Base-by-base conservation (phyloP, 2,329 filamentous ascomycete genomes). In the Fusarium graminum region DNA sequence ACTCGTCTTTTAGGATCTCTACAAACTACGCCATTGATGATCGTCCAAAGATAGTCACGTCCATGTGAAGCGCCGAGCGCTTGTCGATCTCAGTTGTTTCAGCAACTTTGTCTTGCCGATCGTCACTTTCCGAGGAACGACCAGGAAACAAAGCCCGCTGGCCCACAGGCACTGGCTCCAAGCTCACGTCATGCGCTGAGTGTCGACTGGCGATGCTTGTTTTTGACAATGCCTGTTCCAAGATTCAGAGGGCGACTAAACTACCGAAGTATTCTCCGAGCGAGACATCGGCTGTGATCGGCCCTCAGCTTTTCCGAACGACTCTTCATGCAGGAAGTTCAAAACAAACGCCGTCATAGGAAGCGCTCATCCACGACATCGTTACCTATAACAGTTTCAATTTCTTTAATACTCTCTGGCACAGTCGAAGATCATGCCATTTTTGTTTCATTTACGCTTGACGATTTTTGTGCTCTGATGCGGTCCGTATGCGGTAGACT, bases 41-140 rank as follows among this genome's bases (percentile, higher is more conserved):
- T 59, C 53, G 53, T 62, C 52, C 46, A 54, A 51, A 59, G 26
- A 63, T 53, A 25, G 40, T 43, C 47, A 52, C 8, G 44, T 65
- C 63, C 38, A 41, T 60, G 49, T 59, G 47, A 55, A 57, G 59
- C 49, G 59, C 50, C 30, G 50, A 57, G 59, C 54, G 51, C 16
- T 16, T 52, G 65, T 50, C 34, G 53, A 68, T 59, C 59, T 52
- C 26, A 50, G 45, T 43, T 59, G 58, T 69, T 60, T 70, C 59
- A 63, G 62, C 46, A 32, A 43, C 38, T 22, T 22, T 52, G 57
- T 46, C 30, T 59, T 44, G 54, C 43, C 52, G 67, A 71, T 72
- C 69, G 56, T 69, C 69, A 61, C 57, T 50, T 52, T 41, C 39
- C 32, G 12, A 44, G 56, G 19, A 40, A 59, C 45, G 26, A 16